Evolutionary conservation across 2,329 filamentous ascomycete species (phyloP).

Genomic region (Eutypa lata): DNA sequence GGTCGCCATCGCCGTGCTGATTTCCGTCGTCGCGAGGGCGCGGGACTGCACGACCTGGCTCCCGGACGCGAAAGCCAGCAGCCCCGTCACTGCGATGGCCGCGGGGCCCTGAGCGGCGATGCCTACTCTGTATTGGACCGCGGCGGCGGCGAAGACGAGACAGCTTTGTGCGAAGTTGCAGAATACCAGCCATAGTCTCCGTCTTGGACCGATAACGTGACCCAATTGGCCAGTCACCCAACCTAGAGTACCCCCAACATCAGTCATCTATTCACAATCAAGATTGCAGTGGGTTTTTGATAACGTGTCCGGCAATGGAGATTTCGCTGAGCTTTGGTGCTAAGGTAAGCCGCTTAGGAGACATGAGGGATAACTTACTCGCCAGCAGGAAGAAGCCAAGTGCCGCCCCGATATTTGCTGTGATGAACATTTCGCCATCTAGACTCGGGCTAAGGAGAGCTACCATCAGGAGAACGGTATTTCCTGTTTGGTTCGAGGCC

Average conservation of each 20-base stretch:
- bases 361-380: background rate
- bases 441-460: slow-evolving; percentile 48
- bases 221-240: slow-evolving; percentile 55
- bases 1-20: slow-evolving; percentile 63
- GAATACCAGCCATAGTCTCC: slow-evolving; percentile 50
- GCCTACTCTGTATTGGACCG: slow-evolving; percentile 43
- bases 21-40: slow-evolving; percentile 55
- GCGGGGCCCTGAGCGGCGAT: slow-evolving; percentile 30
- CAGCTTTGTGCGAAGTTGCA: slow-evolving; percentile 53
- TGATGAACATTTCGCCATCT: slow-evolving; percentile 46
- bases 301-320: background rate
- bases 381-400: slow-evolving; percentile 54
- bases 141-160: slow-evolving; percentile 52
- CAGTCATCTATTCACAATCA: background rate
- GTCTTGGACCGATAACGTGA: slow-evolving; percentile 47
- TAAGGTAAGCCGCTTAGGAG: background rate
- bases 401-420: slow-evolving; percentile 51
- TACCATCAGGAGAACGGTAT: slow-evolving; percentile 56
- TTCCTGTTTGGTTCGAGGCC: slow-evolving; percentile 62
- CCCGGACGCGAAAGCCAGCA: slow-evolving; percentile 54
- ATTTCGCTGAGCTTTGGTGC: background rate
- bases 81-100: slow-evolving; percentile 43
- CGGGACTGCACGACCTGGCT: slow-evolving; percentile 58
- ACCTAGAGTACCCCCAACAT: slow-evolving; percentile 22
- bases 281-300: background rate